Evolutionary conservation across 2,329 filamentous ascomycete species (phyloP), one percentile per base, ranked within the genome.

Genomic region (Sporothrix luriei): DNA sequence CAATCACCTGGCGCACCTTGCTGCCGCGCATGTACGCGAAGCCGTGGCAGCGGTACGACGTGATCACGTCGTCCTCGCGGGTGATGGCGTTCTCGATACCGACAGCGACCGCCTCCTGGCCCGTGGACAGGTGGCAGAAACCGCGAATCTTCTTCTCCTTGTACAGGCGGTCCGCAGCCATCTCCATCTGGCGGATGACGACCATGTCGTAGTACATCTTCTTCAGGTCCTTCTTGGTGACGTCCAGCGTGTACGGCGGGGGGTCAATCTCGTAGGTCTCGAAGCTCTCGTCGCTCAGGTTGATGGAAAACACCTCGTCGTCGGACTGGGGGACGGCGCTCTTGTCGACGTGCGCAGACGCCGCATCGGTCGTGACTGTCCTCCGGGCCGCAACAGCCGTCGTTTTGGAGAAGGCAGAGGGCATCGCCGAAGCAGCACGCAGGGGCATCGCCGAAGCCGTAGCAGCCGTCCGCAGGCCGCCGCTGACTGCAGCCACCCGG

Each of bases 81-180:
- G 89, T 92, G 79, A 99, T 91, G 75, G 94, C 94, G 81, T 97
- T 92, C 84, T 99, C 95, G 78, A 99, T 98, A 80, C 95, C 95
- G 76, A 94, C 90, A 71, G 95, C 93, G 75, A 99, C 95, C 74
- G 95, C 95, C 87, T 99, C 95, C 84, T 99, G 95, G 73, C 95
- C 95, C 71, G 91, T 97, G 71, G 95, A 98, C 82, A 99, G 84
- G 84, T 99, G 95, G 85, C 95, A 99, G 91, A 99, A 99, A 84
- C 95, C 95, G 77, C 95, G 92, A 77, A 99, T 98, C 88, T 99
- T 98, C 91, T 99, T 99, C 87, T 98, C 95, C 87, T 99, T 99
- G 92, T 99, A 99, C 78, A 99, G 86, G 80, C 94, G 89, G 81
- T 99, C 95, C 84, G 95, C 93, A 75, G 94, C 94, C 94, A 99